Conservation (phyloP, 2,329 filamentous ascomycete species). For the Dactylella cylindrospora region DNA sequence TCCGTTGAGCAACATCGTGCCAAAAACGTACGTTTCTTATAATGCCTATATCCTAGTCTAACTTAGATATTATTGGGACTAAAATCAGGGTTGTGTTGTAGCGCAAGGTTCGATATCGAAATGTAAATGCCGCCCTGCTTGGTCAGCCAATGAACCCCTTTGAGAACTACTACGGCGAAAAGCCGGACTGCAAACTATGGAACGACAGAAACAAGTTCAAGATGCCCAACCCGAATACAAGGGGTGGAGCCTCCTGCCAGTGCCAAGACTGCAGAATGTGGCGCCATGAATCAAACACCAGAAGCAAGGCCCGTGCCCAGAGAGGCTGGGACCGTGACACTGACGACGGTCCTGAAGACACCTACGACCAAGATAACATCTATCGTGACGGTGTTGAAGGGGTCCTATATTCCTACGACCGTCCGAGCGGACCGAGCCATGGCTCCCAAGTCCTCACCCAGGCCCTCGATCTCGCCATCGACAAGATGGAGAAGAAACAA, state of each 20-base stretch:
- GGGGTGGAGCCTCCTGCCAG: constrained; percentile 40
- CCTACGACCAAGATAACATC: constrained; percentile 44
- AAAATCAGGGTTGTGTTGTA: constrained; percentile 1
- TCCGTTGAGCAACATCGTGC: constrained; percentile 47
- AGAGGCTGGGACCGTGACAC: constrained; percentile 20
- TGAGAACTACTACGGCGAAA: neutral
- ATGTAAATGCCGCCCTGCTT: constrained; percentile 47
- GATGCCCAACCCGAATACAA: constrained; percentile 33
- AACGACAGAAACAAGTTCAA: constrained; percentile 48
- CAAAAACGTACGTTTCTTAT: constrained; percentile 46
- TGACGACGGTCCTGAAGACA: constrained; percentile 41
- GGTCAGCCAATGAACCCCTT: constrained; percentile 38
- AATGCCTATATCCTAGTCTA: neutral
- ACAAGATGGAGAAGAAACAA: constrained; percentile 49
- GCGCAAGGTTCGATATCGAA: constrained; percentile 48
- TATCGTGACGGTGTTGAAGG: constrained; percentile 44
- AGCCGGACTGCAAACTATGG: constrained; percentile 43
- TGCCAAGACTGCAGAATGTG: constrained; percentile 40
- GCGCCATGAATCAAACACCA: constrained; percentile 32
- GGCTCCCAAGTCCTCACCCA: constrained; percentile 46
- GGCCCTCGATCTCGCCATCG: constrained; percentile 47
- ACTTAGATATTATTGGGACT: constrained; percentile 11
- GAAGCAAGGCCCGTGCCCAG: constrained; percentile 31
- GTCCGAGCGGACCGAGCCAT: constrained; percentile 40
- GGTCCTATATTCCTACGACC: constrained; percentile 48